These are phyloP conservation scores for Hondaea fermentalgiana DNA, from an alignment of 108 stramenopile genomes.

Conservation along the genomic window DNA sequence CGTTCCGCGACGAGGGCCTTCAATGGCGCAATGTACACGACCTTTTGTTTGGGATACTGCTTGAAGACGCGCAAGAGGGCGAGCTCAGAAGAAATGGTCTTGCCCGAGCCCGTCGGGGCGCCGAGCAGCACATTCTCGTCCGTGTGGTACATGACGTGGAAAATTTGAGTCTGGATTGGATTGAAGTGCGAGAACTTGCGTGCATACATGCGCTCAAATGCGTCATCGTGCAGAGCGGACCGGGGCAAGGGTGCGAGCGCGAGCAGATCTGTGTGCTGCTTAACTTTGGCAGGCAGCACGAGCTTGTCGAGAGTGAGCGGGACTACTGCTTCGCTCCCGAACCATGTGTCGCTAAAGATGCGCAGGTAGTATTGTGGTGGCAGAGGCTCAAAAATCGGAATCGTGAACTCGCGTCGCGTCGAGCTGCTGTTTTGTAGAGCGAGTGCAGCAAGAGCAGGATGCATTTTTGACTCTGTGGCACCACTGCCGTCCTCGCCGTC, in stretches of 20 bases:
- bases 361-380: conserved; percentile 82
- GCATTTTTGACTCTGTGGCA: conserved; percentile 44
- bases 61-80: conserved; percentile 73
- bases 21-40: conserved; percentile 96
- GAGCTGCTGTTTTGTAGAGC: not conserved
- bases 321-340: conserved; percentile 71
- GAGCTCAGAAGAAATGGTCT: conserved; percentile 77
- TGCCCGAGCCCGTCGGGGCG: conserved; percentile 90
- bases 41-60: conserved; percentile 66
- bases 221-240: conserved; percentile 65
- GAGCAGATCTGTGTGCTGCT: conserved; percentile 71
- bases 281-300: conserved; percentile 59
- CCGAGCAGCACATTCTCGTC: conserved; percentile 86
- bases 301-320: conserved; percentile 73
- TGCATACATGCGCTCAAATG: conserved; percentile 72
- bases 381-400: conserved; percentile 75
- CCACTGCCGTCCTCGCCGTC: not conserved
- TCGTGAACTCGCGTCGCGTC: conserved; percentile 52
- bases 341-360: conserved; percentile 80
- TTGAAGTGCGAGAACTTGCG: conserved; percentile 84
- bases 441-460: conserved; percentile 22
- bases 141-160: conserved; percentile 80
- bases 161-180: conserved; percentile 84
- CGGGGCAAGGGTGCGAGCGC: conserved; percentile 83
- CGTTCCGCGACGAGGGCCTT: conserved; percentile 93